These are phyloP conservation scores for Stemphylium beticola DNA, from an alignment of 2,329 filamentous ascomycete species.

Conservation along the genomic window DNA sequence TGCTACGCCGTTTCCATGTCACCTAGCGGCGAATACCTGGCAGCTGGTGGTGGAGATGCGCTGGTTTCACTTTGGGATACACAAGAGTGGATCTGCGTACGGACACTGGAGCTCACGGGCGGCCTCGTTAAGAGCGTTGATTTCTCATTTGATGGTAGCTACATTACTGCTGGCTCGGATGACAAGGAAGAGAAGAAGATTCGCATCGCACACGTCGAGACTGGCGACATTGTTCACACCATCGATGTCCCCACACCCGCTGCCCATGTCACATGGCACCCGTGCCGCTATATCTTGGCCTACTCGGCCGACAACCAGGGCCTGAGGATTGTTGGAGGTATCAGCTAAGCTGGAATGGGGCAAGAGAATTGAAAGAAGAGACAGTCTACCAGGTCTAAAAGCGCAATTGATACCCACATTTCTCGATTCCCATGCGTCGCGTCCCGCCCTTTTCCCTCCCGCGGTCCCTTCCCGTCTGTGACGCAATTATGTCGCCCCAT, in stretches of 20 bases:
- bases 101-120: constrained; percentile 71
- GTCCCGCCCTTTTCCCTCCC: background rate
- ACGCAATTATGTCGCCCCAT: constrained; percentile 13
- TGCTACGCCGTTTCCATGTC: constrained; percentile 73
- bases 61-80: constrained; percentile 81
- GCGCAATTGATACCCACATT: constrained; percentile 27
- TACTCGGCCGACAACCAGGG: constrained; percentile 70
- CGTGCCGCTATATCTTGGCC: constrained; percentile 74
- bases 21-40: constrained; percentile 73
- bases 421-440: background rate
- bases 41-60: constrained; percentile 76
- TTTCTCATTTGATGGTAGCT: constrained; percentile 80
- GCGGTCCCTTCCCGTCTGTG: constrained; percentile 14
- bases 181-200: constrained; percentile 75
- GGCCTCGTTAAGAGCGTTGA: constrained; percentile 74
- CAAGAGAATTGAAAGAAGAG: background rate
- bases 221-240: constrained; percentile 73
- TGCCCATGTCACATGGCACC: constrained; percentile 76
- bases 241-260: constrained; percentile 71
- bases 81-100: constrained; percentile 75
- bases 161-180: constrained; percentile 74
- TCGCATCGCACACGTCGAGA: constrained; percentile 74
- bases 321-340: constrained; percentile 69
- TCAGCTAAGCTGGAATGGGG: constrained; percentile 23
- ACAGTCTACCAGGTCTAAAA: constrained; percentile 5